A percentile compares a stretch with the other conserved stretches of the same genome.
phyloP scores from a whole-genome alignment of 108 stramenopile genomes.

The Conticribra weissflogii region DNA sequence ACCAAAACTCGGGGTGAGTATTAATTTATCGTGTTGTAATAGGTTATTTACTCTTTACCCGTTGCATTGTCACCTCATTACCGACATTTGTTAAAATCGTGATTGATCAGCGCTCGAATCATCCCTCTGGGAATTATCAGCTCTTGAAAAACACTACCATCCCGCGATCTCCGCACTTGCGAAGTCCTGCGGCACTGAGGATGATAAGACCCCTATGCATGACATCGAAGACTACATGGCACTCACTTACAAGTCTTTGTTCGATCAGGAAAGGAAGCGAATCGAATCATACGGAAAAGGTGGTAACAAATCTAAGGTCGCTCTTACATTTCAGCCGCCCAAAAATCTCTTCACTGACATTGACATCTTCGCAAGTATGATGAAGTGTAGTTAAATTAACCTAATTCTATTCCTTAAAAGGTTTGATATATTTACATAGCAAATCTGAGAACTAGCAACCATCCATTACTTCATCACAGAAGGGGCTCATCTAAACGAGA shows the following conservation, averaged over 20 bases:
- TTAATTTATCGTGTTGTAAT: too few species aligned
- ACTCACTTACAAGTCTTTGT: slow-evolving; percentile 85
- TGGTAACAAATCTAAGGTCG: slow-evolving; percentile 53
- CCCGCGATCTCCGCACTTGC: slow-evolving; percentile 87
- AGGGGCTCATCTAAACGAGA: too few species aligned
- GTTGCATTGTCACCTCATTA: slow-evolving; percentile 3
- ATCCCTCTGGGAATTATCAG: slow-evolving; percentile 91
- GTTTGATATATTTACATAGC: too few species aligned
- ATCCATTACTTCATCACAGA: too few species aligned
- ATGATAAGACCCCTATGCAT: slow-evolving; percentile 69
- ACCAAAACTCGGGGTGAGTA: slow-evolving; percentile 50
- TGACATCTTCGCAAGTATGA: slow-evolving; percentile 63
- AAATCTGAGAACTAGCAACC: too few species aligned
- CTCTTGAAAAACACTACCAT: slow-evolving; percentile 89
- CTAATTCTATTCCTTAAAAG: too few species aligned
- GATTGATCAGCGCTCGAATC: slow-evolving; percentile 71
- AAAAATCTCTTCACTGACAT: slow-evolving; percentile 58
- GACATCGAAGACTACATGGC: slow-evolving; percentile 82
- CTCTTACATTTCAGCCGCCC: slow-evolving; percentile 73
- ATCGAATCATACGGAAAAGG: slow-evolving; percentile 31
- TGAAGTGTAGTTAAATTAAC: slow-evolving; percentile 17
- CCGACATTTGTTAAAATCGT: not conserved
- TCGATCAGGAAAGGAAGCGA: slow-evolving; percentile 79
- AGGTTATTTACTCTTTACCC: slow-evolving; percentile 14
- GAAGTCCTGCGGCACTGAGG: slow-evolving; percentile 61